These are phyloP conservation scores for Dendrocalamus sinicus DNA, from an alignment of 176 grass and related monocot genomes.

Conservation along the genomic window DNA sequence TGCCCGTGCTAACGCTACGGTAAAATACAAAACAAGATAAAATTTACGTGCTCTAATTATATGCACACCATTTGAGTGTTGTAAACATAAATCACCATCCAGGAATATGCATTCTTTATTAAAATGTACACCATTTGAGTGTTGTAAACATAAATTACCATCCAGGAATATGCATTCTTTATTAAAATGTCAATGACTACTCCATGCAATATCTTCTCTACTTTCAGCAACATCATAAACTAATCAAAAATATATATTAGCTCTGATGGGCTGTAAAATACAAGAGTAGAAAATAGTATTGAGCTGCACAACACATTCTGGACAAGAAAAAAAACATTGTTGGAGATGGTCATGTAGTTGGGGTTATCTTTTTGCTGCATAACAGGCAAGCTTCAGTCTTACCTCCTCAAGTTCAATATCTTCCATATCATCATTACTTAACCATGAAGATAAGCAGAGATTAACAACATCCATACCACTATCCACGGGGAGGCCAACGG, in stretches of 20 bases:
- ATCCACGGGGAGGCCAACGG: not conserved
- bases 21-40: no score
- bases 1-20: no score
- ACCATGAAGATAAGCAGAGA: conserved; percentile 75
- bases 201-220: no score
- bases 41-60: no score
- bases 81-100: no score
- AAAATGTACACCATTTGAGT: no score
- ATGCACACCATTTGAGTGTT: no score
- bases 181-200: no score
- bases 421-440: conserved; percentile 63
- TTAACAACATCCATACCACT: conserved; percentile 61
- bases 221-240: conserved; percentile 8
- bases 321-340: conserved; percentile 31
- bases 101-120: no score
- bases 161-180: no score
- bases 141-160: no score
- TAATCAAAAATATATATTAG: conserved; percentile 30
- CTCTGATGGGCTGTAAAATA: conserved; percentile 7
- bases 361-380: conserved; percentile 43
- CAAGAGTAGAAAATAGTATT: not conserved
- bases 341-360: conserved; percentile 24
- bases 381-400: conserved; percentile 59
- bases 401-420: conserved; percentile 67
- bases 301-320: conserved; percentile 35